phyloP scores from a whole-genome alignment of 352 stramenopile genomes.

The Phytophthora sp. region DNA sequence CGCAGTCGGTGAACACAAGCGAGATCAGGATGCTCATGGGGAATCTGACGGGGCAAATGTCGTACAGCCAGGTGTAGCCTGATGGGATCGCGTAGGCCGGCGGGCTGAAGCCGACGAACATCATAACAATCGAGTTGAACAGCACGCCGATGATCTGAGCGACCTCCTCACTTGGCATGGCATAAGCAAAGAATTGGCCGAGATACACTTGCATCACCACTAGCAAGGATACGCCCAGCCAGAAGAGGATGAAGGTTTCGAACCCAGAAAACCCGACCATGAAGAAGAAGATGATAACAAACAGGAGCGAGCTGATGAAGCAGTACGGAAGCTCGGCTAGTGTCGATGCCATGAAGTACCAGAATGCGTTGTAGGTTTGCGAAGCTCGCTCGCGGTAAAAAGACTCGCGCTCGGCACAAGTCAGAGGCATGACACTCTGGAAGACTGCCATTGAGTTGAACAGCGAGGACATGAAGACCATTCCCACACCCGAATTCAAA shows the following conservation, averaged over 20 bases:
- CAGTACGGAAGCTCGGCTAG: conserved; percentile 72
- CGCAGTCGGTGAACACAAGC: conserved; percentile 16
- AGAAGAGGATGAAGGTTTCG: conserved; percentile 29
- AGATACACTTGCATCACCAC: conserved; percentile 54
- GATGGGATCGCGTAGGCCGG: conserved; percentile 23
- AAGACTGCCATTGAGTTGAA: no score
- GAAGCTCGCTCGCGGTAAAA: conserved; percentile 89
- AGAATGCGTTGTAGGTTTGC: conserved; percentile 59
- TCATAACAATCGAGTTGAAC: conserved; percentile 36
- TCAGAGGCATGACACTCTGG: no score
- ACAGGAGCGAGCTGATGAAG: conserved; percentile 7
- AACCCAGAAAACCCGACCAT: conserved; percentile 18
- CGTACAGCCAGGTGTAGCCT: conserved; percentile 24
- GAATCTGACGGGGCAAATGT: conserved; percentile 27
- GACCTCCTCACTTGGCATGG: conserved; percentile 14
- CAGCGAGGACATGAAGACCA: conserved; percentile 73
- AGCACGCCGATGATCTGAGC: conserved; percentile 23
- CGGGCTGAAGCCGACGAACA: conserved; percentile 39
- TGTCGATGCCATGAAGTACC: conserved; percentile 41
- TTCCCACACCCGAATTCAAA: conserved; percentile 44
- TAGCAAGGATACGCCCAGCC: conserved; percentile 41
- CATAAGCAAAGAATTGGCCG: conserved; percentile 9
- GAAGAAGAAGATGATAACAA: conserved; percentile 9
- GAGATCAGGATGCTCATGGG: conserved; percentile 24
- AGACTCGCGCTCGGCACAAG: conserved; percentile 64